Conservation (phyloP, 352 stramenopile species). For the Thalassiosira livingstoniorum region DNA sequence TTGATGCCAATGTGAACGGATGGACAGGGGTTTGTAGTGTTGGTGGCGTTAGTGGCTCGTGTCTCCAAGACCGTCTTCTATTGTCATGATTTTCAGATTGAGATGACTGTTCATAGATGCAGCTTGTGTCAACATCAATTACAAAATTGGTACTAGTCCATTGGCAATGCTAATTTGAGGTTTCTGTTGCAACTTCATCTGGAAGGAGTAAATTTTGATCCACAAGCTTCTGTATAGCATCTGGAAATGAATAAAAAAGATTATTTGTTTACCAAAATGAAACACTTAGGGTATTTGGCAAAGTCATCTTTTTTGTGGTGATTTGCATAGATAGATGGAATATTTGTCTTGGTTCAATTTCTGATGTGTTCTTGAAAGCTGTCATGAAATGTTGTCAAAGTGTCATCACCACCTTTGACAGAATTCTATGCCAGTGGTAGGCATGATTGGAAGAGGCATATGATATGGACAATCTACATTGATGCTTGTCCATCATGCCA, state of each 20-base stretch:
- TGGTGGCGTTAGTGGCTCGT: neutral
- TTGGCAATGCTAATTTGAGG: neutral
- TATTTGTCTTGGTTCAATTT: conserved; percentile 1
- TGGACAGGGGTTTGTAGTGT: neutral
- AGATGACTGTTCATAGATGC: neutral
- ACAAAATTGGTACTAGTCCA: neutral
- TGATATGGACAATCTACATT: neutral
- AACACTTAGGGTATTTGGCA: neutral
- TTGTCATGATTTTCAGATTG: neutral
- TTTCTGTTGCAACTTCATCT: too few species aligned
- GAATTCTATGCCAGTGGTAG: conserved; percentile 9
- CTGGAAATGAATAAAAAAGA: neutral
- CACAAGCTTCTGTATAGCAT: conserved; percentile 8
- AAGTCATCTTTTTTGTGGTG: neutral
- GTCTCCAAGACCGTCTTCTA: neutral
- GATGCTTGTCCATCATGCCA: neutral
- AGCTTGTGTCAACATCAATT: neutral
- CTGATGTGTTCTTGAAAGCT: conserved; percentile 3
- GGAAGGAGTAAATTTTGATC: neutral
- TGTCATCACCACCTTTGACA: conserved; percentile 17
- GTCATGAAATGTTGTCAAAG: conserved; percentile 20
- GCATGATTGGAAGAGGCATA: neutral
- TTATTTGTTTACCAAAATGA: conserved; percentile 8
- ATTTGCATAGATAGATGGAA: conserved; percentile 21
- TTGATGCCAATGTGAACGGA: neutral